A percentile compares a stretch with the other conserved stretches of the same genome.
phyloP scores from a whole-genome alignment of 2,329 filamentous ascomycete genomes.

The Penicillium sp. region DNA sequence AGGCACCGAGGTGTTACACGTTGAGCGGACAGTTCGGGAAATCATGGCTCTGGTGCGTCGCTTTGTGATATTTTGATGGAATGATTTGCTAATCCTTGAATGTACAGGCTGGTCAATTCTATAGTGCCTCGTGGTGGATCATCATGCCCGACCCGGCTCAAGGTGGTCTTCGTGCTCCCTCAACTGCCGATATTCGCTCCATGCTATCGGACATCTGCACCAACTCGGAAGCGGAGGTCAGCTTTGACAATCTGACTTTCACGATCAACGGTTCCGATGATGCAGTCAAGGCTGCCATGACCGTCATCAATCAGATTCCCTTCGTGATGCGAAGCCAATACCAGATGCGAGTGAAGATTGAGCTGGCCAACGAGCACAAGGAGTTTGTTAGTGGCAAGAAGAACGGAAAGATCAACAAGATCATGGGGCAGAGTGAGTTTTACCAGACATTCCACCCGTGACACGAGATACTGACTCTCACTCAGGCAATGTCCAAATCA shows the following conservation, averaged over 20 bases:
- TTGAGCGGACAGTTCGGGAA: conserved; percentile 91
- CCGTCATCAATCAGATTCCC: conserved; percentile 85
- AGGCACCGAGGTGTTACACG: conserved; percentile 87
- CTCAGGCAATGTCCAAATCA: conserved; percentile 88
- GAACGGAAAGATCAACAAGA: conserved; percentile 99
- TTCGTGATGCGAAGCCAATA: conserved; percentile 86
- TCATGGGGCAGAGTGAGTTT: conserved; percentile 90
- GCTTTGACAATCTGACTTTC: conserved; percentile 92
- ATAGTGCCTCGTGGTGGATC: conserved; percentile 95
- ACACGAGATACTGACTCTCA: conserved; percentile 3
- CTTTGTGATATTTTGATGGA: neutral
- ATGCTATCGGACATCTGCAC: conserved; percentile 96
- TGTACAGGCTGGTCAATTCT: conserved; percentile 85
- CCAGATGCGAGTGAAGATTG: conserved; percentile 95
- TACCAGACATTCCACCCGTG: conserved; percentile 9
- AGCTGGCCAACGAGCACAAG: conserved; percentile 98
- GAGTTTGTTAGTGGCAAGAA: conserved; percentile 99
- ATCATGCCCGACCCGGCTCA: conserved; percentile 70
- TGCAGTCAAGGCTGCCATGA: conserved; percentile 90
- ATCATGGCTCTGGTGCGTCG: conserved; percentile 83
- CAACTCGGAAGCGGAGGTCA: conserved; percentile 91
- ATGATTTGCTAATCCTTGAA: conserved; percentile 1
- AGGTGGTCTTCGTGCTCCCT: conserved; percentile 59
- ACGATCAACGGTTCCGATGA: conserved; percentile 95
- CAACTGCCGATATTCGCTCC: conserved; percentile 70